A percentile compares a stretch with the other conserved stretches of the same genome.
phyloP scores from a whole-genome alignment of 2,329 filamentous ascomycete genomes.

The Xylaria sp. region DNA sequence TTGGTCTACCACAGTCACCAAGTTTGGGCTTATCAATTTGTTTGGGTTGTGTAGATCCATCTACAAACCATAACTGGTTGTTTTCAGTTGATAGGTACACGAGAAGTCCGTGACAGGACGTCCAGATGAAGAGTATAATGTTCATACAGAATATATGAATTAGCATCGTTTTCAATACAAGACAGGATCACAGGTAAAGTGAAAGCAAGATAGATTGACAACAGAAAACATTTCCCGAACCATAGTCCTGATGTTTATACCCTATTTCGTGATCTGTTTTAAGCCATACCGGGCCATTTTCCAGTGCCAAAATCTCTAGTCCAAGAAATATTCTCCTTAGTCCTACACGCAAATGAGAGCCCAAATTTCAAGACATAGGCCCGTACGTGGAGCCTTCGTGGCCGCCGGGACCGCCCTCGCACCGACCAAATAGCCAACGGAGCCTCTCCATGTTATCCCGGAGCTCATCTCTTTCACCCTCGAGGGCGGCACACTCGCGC shows the following conservation, averaged over 20 bases:
- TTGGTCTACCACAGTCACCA: not conserved
- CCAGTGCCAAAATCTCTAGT: slow-evolving; percentile 15
- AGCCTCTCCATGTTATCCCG: slow-evolving; percentile 47
- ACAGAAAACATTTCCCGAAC: slow-evolving; percentile 21
- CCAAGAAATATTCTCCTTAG: slow-evolving; percentile 11
- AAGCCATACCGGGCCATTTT: slow-evolving; percentile 21
- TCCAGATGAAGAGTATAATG: not conserved
- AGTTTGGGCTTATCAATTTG: not conserved
- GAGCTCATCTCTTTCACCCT: slow-evolving; percentile 53
- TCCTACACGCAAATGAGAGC: slow-evolving; percentile 4
- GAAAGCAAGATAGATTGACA: slow-evolving; percentile 6
- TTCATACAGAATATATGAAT: slow-evolving; percentile 3
- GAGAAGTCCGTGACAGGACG: not conserved
- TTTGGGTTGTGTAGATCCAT: not conserved
- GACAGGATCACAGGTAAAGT: not conserved
- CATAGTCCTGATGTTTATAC: slow-evolving; percentile 22
- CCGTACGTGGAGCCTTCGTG: slow-evolving; percentile 25
- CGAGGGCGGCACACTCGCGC: slow-evolving; percentile 51
- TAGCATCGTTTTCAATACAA: slow-evolving; percentile 8
- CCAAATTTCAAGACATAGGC: slow-evolving; percentile 28
- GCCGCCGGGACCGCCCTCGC: slow-evolving; percentile 39
- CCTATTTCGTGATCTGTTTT: slow-evolving; percentile 27
- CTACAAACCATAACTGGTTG: not conserved
- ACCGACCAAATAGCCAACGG: slow-evolving; percentile 46
- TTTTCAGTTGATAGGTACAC: not conserved